Evolutionary conservation across 1,284 basidiomycete genomes (phyloP).

Genomic region (Phellopilus nigrolimitatus): DNA sequence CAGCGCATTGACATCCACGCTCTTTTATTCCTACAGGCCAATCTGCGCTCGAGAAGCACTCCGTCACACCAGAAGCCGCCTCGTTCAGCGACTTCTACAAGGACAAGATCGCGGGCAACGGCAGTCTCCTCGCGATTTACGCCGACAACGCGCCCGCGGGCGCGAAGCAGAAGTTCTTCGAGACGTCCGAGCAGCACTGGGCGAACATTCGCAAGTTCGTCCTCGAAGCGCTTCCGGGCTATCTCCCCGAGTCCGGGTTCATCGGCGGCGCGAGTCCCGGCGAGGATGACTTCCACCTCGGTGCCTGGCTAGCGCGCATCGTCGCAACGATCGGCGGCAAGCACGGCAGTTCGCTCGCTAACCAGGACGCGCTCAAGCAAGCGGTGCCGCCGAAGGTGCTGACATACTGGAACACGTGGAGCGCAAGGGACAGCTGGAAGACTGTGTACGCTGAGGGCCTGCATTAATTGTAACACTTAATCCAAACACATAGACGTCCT

Average conservation of each 20-base stretch:
- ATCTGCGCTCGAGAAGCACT: slow-evolving; percentile 38
- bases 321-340: slow-evolving; percentile 22
- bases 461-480: slow-evolving; percentile 32
- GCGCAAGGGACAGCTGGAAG: slow-evolving; percentile 52
- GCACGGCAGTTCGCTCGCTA: slow-evolving; percentile 28
- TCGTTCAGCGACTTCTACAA: slow-evolving; percentile 50
- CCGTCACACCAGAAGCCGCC: slow-evolving; percentile 37
- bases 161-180: slow-evolving; percentile 38
- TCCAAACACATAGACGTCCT: background rate
- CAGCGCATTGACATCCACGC: background rate
- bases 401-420: slow-evolving; percentile 47
- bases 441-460: slow-evolving; percentile 45
- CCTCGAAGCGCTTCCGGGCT: slow-evolving; percentile 35
- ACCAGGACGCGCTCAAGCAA: slow-evolving; percentile 37
- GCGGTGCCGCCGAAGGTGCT: slow-evolving; percentile 37
- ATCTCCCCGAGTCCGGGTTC: slow-evolving; percentile 42
- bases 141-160: slow-evolving; percentile 34
- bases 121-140: slow-evolving; percentile 41
- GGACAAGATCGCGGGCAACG: slow-evolving; percentile 44
- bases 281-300: slow-evolving; percentile 53
- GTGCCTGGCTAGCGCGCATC: slow-evolving; percentile 47
- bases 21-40: slow-evolving; percentile 31
- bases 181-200: slow-evolving; percentile 38
- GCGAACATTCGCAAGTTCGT: slow-evolving; percentile 36
- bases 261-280: slow-evolving; percentile 43